Percentiles rank a stretch among this genome's conserved stretches.
Evolutionary conservation across 768 basidiomycete species (phyloP).

Genomic region (Mycena amicta): DNA sequence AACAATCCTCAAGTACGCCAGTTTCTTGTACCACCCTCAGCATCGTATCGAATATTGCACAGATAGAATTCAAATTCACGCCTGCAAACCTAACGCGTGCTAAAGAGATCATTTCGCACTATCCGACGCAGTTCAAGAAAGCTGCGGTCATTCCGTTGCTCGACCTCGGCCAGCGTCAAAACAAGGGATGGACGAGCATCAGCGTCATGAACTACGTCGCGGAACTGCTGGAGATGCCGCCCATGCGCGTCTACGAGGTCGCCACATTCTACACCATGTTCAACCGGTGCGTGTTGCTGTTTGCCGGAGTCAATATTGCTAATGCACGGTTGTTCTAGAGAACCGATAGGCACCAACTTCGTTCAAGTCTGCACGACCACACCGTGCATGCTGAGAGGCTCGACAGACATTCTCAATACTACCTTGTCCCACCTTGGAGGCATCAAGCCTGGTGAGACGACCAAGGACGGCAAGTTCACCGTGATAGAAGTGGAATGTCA

Average conservation of each 20-base stretch:
- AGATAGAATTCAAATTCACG: slow-evolving; percentile 92
- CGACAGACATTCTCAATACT: slow-evolving; percentile 86
- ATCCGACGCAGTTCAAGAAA: slow-evolving; percentile 98
- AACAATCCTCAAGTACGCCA: slow-evolving; percentile 86
- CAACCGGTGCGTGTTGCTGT: slow-evolving; percentile 69
- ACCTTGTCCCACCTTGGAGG: slow-evolving; percentile 82
- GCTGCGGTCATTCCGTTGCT: slow-evolving; percentile 96
- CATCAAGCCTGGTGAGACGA: slow-evolving; percentile 88
- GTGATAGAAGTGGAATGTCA: slow-evolving; percentile 98
- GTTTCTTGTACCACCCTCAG: no score
- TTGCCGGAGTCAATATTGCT: neutral
- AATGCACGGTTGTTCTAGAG: no score
- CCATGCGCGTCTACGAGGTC: slow-evolving; percentile 99
- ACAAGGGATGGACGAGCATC: slow-evolving; percentile 98
- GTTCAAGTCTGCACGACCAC: slow-evolving; percentile 99
- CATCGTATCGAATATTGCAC: slow-evolving; percentile 5
- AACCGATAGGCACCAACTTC: slow-evolving; percentile 92
- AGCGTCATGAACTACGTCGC: slow-evolving; percentile 99
- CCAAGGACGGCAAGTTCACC: slow-evolving; percentile 94
- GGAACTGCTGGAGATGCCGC: slow-evolving; percentile 88
- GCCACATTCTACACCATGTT: slow-evolving; percentile 99
- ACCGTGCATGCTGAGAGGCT: slow-evolving; percentile 94
- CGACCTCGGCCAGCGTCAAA: slow-evolving; percentile 95
- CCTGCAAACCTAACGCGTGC: slow-evolving; percentile 83
- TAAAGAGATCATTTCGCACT: slow-evolving; percentile 86